Percentiles rank a stretch among this genome's conserved stretches.
phyloP scores from a whole-genome alignment of 306 rosid species.

The Cucumis hystrix region DNA sequence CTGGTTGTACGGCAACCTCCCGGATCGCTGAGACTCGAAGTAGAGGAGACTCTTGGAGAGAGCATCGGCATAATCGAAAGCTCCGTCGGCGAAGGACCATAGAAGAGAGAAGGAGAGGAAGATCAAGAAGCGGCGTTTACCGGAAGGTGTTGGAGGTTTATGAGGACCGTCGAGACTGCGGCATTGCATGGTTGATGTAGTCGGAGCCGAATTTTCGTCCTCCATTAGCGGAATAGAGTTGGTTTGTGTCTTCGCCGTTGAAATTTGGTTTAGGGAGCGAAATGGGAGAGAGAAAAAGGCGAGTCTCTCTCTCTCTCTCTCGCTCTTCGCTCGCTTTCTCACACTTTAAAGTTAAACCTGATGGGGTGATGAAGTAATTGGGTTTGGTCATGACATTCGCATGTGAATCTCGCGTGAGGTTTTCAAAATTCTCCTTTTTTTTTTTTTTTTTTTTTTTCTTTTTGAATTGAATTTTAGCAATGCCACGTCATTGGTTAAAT shows the following conservation, averaged over 20 bases:
- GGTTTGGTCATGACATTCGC: neutral
- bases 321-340: neutral
- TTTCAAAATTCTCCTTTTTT: no score
- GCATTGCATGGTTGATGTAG: neutral
- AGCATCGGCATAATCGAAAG: constrained; percentile 64
- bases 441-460: no score
- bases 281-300: neutral
- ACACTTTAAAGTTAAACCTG: neutral
- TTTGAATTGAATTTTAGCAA: no score
- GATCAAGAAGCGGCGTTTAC: constrained; percentile 19
- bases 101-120: constrained; percentile 18
- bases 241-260: neutral
- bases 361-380: neutral
- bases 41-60: constrained; percentile 79
- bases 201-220: neutral
- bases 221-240: neutral
- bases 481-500: no score
- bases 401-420: constrained; percentile 7
- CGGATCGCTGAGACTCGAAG: constrained; percentile 94
- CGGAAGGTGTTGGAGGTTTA: neutral
- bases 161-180: neutral
- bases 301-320: neutral
- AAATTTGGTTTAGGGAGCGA: neutral
- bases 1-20: constrained; percentile 82
- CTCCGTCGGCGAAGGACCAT: constrained; percentile 10